A percentile compares a stretch with the other conserved stretches of the same genome.
These are phyloP conservation scores for Lachancea waltii DNA, from an alignment of 805 yeast species.

Conservation along the genomic window DNA sequence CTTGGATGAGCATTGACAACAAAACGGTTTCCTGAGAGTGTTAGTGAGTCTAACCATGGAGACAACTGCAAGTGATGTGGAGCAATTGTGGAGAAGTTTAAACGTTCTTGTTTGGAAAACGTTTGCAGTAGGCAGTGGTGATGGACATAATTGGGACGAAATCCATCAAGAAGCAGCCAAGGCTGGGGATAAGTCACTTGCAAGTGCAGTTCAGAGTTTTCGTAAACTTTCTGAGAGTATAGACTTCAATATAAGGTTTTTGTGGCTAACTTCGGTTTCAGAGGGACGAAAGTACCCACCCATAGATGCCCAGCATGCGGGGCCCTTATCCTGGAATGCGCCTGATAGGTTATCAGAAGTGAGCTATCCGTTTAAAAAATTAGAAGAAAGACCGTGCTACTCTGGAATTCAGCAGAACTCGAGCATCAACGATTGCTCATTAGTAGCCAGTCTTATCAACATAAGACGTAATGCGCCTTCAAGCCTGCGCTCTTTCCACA, in stretches of 20 bases:
- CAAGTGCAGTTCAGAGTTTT: background rate
- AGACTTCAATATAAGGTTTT: constrained; percentile 11
- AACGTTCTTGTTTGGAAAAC: background rate
- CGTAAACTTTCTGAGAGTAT: background rate
- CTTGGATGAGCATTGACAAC: too few relatives aligned
- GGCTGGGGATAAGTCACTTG: background rate
- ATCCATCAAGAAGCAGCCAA: background rate
- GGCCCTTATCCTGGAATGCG: constrained; percentile 19
- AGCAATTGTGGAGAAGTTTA: constrained; percentile 1
- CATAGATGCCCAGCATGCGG: constrained; percentile 15
- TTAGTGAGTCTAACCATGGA: too few relatives aligned
- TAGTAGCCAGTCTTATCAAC: constrained; percentile 62
- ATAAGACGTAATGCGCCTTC: constrained; percentile 29
- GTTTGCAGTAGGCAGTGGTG: background rate
- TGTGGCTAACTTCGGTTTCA: constrained; percentile 25
- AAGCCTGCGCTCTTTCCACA: constrained; percentile 12
- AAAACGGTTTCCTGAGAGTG: too few relatives aligned
- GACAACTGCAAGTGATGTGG: background rate
- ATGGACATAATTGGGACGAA: background rate
- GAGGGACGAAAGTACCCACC: constrained; percentile 24
- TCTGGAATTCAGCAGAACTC: constrained; percentile 18
- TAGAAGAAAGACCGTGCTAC: too few relatives aligned
- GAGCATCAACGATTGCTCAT: constrained; percentile 57
- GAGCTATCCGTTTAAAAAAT: background rate
- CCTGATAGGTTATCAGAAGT: background rate